Evolutionary conservation across 495 filamentous ascomycete genomes (phyloP).

Genomic region (Podospora pseudocomata): DNA sequence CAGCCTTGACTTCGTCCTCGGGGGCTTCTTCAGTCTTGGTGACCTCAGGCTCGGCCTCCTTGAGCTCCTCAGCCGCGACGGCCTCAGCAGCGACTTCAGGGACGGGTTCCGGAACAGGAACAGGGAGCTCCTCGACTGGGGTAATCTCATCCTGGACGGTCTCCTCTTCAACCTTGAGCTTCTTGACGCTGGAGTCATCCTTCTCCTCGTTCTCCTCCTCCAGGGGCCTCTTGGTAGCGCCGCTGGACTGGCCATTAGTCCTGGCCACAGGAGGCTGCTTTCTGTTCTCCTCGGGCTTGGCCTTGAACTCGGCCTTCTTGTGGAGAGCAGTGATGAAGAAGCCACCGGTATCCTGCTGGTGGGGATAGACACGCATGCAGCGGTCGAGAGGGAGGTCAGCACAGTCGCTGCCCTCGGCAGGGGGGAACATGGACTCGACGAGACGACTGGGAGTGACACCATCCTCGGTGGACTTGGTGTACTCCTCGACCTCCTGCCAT

Average conservation of each 20-base stretch:
- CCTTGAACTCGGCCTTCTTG: constrained; percentile 83
- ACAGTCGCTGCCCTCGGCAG: constrained; percentile 51
- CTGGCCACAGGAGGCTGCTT: constrained; percentile 52
- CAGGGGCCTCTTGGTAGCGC: constrained; percentile 32
- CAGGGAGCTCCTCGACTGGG: constrained; percentile 18
- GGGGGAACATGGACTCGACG: constrained; percentile 76
- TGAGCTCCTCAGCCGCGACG: constrained; percentile 24
- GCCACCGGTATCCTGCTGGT: constrained; percentile 90
- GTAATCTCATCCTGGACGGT: constrained; percentile 28
- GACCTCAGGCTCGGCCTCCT: constrained; percentile 7
- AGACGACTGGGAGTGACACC: constrained; percentile 57
- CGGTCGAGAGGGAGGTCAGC: constrained; percentile 71
- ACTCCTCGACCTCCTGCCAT: constrained; percentile 73
- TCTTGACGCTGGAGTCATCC: constrained; percentile 35
- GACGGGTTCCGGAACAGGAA: constrained; percentile 23
- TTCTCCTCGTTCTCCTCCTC: constrained; percentile 33
- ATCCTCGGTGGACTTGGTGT: constrained; percentile 52
- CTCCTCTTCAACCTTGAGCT: constrained; percentile 35
- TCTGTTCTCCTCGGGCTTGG: constrained; percentile 66
- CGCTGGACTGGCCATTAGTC: constrained; percentile 40
- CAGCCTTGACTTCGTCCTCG: constrained; percentile 18
- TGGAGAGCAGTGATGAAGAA: constrained; percentile 97
- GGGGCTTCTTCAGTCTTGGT: neutral
- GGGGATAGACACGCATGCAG: constrained; percentile 90
- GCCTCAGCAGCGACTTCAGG: constrained; percentile 26